Base-by-base conservation (phyloP, 1,139 yeast species). In the Meyerozyma guilliermondii region DNA sequence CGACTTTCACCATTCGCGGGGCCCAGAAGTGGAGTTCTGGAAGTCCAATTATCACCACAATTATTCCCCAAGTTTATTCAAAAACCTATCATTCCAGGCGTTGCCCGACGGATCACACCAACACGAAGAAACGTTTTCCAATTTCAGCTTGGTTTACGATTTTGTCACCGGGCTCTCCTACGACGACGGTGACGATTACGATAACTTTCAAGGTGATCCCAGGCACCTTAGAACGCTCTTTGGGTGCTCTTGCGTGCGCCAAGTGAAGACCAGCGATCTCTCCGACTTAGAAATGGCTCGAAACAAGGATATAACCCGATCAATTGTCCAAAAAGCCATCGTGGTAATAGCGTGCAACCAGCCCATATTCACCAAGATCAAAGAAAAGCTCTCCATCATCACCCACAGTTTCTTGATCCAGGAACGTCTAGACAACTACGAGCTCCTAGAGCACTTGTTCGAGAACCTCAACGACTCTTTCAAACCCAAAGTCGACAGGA, bases 1-100 rank as follows among this genome's bases (percentile, higher is more conserved):
- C 17, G 96, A 94, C 51, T 92, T 92, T 69, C 96, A 92, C 59
- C 98, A 92, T 56, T 76, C 85, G 20, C 66, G 96, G 45, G 98
- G 98, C 0, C 98, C 98, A 0, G 98, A 92, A 58, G 81, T 92
- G 16, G 97, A 91, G 61, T 88, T 87, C 68, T 87, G 96, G 89
- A 74, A 81, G 40, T 89, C 95, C 16, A 78, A 83, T 45, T 79
- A 81, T 41, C 65, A 65, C 37, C 60, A 63, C 1, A 59, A 59
- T 6, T 61, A 68, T 43, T 52, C 63, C 14, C 65, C 76, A 24
- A 65, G 68, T 39, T 64, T 85, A 18, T 92, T 96, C 88, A 88
- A 92, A n/a, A 82, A 85, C 54, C 65, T 92, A 38, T 94, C 98
- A 3, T 92, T 92, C 58, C 97, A 91, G 58, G 95, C 97, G 3